Base-by-base conservation (phyloP, 116 monocot species). In the Phalaenopsis hybrid region DNA sequence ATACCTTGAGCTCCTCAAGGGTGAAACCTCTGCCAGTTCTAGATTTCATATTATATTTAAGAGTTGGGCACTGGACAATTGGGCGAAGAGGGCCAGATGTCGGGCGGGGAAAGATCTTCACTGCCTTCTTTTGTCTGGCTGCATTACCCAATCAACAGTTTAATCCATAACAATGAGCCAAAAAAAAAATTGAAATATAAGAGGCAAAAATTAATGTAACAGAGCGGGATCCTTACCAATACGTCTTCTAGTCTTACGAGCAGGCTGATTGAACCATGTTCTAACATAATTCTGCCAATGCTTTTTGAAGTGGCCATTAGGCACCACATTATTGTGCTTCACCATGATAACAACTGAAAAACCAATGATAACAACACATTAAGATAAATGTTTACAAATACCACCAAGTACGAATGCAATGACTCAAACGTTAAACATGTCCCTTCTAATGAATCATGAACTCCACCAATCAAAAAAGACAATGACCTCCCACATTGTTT, bases 191-290 rank as follows among this genome's bases (percentile, higher is more conserved):
- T 31, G 31, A 31, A 31, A 41, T 41, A 41, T 1, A 41, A 41
- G 41, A 41, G 41, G 41, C 41, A 41, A 41, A 41, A 41, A 55
- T 55, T 55, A 16, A 13, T 55, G 55, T 55, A 55, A 17, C 4
- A 16, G 55, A 15, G 55, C 0, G 16, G 3, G 55, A 65, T 8
- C 23, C 82, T 8, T 79, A 88, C 88, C 88, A 80, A 80, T 82
- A 8, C 88, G 70, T 80, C 88, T 79, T 52, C 88, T 82, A 2
- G 84, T 85, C 79, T 85, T 85, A 4, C 85, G 82, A 34, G 85
- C 88, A 15, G 85, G 88, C 28, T 88, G 88, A 44, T 88, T 82
- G 75, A 85, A 88, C 88, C 85, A 88, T 17, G 85, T 88, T 69
- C 69, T 84, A 50, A 87, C 87, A 82, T 87, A 87, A 23, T 84